Evolutionary conservation across 2,329 filamentous ascomycete species (phyloP).

Genomic region (Pyrenochaeta sp.): DNA sequence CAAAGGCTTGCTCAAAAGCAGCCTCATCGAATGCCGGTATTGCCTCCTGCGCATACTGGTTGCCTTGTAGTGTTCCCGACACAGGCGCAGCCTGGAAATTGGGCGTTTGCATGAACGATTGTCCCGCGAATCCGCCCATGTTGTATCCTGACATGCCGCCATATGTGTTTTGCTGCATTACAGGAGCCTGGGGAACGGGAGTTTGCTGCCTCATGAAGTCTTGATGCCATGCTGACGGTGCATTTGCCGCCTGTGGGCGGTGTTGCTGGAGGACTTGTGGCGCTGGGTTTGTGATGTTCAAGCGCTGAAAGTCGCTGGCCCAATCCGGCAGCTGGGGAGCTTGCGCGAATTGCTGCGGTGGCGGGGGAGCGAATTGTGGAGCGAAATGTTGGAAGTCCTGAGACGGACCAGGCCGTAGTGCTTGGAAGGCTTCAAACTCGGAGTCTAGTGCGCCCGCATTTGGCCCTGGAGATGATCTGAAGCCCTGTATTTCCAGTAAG

Average conservation of each 20-base stretch:
- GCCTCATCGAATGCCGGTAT: constrained; percentile 61
- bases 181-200: constrained; percentile 41
- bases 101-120: constrained; percentile 34
- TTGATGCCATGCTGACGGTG: constrained; percentile 64
- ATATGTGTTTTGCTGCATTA: constrained; percentile 36
- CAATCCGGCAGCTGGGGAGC: constrained; percentile 52
- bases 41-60: constrained; percentile 45
- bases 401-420: constrained; percentile 53
- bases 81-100: constrained; percentile 28
- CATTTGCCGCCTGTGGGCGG: constrained; percentile 44
- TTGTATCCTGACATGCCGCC: constrained; percentile 37
- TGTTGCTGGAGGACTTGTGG: constrained; percentile 59
- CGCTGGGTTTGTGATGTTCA: constrained; percentile 52
- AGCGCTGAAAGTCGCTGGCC: constrained; percentile 60
- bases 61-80: constrained; percentile 40
- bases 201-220: constrained; percentile 62
- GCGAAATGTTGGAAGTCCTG: constrained; percentile 49
- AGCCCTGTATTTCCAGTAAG: constrained; percentile 59
- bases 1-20: constrained; percentile 65
- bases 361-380: constrained; percentile 49
- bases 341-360: constrained; percentile 42
- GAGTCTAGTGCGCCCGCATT: constrained; percentile 66
- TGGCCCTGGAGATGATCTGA: constrained; percentile 65
- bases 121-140: constrained; percentile 37
- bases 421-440: constrained; percentile 76